Evolutionary conservation across 2,329 filamentous ascomycete genomes (phyloP).

Genomic region (Aspergillus uvarum): DNA sequence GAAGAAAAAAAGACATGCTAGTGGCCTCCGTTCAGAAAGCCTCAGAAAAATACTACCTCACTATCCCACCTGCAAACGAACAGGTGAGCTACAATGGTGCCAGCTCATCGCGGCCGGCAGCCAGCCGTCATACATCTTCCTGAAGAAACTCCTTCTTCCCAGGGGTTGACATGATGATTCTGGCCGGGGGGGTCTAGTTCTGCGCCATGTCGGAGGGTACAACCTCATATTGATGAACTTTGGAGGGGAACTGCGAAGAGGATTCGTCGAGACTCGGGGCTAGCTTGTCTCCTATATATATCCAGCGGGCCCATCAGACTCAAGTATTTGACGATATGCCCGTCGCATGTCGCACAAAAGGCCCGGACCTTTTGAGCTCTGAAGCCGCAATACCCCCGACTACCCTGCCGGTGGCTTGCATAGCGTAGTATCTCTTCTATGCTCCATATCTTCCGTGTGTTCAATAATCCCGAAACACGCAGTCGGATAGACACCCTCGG

Average conservation of each 20-base stretch:
- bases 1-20: too few species aligned
- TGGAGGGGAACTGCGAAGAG: background rate
- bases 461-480: background rate
- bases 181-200: too few species aligned
- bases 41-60: background rate
- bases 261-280: background rate
- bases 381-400: background rate
- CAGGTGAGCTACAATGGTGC: background rate
- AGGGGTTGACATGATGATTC: too few species aligned
- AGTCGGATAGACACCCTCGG: background rate
- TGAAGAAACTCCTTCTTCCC: too few species aligned
- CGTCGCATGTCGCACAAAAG: background rate
- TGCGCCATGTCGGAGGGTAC: background rate
- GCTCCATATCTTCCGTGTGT: background rate
- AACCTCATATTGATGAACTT: background rate
- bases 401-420: slow-evolving; percentile 3
- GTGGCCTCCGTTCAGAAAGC: background rate
- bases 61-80: background rate
- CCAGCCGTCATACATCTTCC: too few species aligned
- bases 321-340: background rate
- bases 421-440: slow-evolving; percentile 1
- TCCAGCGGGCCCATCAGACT: background rate
- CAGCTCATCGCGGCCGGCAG: background rate
- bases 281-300: background rate
- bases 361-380: background rate